Evolutionary conservation across 257 asterid species (phyloP), one percentile per base, ranked within the genome.

Genomic region (Anisodus tanguticus): DNA sequence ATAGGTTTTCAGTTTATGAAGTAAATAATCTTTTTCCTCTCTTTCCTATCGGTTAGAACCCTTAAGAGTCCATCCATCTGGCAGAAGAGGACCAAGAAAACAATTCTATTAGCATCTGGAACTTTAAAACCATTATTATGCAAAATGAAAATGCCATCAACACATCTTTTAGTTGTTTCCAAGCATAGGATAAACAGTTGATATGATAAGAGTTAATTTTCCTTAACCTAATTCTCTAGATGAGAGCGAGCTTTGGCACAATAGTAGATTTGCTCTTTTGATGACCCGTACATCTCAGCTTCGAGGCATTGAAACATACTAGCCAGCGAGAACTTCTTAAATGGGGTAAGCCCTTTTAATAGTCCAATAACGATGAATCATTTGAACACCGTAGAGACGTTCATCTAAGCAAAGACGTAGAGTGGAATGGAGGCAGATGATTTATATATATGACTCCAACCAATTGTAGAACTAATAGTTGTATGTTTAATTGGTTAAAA

Each of bases 1-100:
- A 71, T 9, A 43, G 79, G 37, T 71, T 71, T 49, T 74, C 8
- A 74, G 22, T 22, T 72, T 41, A 49, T 11, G 39, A 72, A 72
- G 80, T 39, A 41, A 70, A 43, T 39, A 43, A 39, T 4, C 15
- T 16, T 70, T 43, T 70, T 19, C 79, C 31, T 9, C 78, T 69
- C 54, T 70, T 70, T 70, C 55, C 31, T 70, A 41, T 4, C 15
- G 11, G 9, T 51, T 16, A n/a, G 37, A n/a, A 43, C 39, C 57
- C 17, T 9, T 43, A 43, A 70, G 9, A 43, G 2, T 69, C 4
- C 17, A 43, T 71, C 57, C 37, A 43, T 17, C 57, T n/a, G 79
- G 17, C 57, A 43, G 55, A 71, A 71, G 57, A 43, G 79, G 79
- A 43, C 57, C 79, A 71, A 41, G 79, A 17, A 71, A 9, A 71